These are phyloP conservation scores for Globisporangium cylindrosporum DNA, from an alignment of 352 stramenopile species.

Conservation along the genomic window DNA sequence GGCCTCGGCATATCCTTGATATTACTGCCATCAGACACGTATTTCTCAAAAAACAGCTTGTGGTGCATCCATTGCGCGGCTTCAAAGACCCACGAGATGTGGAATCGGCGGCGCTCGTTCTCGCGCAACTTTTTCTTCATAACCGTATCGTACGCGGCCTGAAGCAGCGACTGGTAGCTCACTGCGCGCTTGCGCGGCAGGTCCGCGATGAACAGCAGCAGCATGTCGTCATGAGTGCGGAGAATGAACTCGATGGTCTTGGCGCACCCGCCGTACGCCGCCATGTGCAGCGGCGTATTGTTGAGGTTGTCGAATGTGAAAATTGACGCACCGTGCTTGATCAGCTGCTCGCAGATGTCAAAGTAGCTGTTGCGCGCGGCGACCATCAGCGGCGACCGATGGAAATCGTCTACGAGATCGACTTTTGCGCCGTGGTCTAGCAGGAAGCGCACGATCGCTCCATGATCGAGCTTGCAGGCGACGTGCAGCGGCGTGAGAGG, in stretches of 20 bases:
- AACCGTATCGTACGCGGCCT: slow-evolving; percentile 34
- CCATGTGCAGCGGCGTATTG: slow-evolving; percentile 67
- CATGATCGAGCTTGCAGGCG: slow-evolving; percentile 43
- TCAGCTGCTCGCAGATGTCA: slow-evolving; percentile 43
- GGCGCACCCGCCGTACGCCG: slow-evolving; percentile 50
- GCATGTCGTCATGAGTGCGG: slow-evolving; percentile 38
- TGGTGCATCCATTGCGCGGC: slow-evolving; percentile 40
- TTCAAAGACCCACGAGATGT: slow-evolving; percentile 62
- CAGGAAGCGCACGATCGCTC: slow-evolving; percentile 42
- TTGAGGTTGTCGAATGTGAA: slow-evolving; percentile 55
- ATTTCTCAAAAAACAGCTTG: slow-evolving; percentile 25
- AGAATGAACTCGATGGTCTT: slow-evolving; percentile 42
- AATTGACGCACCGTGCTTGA: slow-evolving; percentile 41
- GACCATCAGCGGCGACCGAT: slow-evolving; percentile 56
- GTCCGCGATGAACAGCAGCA: slow-evolving; percentile 42
- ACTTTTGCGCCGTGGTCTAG: slow-evolving; percentile 44
- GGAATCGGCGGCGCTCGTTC: slow-evolving; percentile 64
- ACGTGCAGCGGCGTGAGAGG: slow-evolving; percentile 53
- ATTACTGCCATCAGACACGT: background rate
- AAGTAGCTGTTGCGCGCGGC: slow-evolving; percentile 52
- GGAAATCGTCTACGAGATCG: slow-evolving; percentile 45
- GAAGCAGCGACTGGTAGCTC: slow-evolving; percentile 36
- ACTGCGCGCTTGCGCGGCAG: slow-evolving; percentile 29
- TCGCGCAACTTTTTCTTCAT: slow-evolving; percentile 62
- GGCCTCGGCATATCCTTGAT: slow-evolving; percentile 20